phyloP scores from a whole-genome alignment of 371 early-diverging fungal genomes.

The Mortierella sp. region DNA sequence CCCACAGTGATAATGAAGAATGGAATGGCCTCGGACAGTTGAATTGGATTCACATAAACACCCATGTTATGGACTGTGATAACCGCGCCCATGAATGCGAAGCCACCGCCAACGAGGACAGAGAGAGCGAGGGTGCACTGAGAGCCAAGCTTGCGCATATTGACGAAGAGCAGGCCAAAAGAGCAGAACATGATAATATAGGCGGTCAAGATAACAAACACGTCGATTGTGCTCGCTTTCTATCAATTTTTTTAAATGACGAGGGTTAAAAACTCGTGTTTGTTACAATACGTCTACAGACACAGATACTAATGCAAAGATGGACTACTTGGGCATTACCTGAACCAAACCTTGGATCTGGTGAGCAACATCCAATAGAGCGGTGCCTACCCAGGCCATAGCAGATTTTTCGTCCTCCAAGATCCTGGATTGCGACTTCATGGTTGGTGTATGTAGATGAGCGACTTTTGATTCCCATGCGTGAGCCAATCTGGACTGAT shows the following conservation, averaged over 20 bases:
- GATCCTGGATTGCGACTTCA: slow-evolving; percentile 50
- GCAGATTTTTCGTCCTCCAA: slow-evolving; percentile 55
- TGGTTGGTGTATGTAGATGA: slow-evolving; percentile 39
- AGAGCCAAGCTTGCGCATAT: slow-evolving; percentile 91
- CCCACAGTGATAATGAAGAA: slow-evolving; percentile 95
- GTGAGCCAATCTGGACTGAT: slow-evolving; percentile 60
- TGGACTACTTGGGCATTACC: slow-evolving; percentile 46
- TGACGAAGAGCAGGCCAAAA: slow-evolving; percentile 83
- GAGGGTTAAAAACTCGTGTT: background rate
- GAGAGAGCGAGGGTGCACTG: slow-evolving; percentile 80
- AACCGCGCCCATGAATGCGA: slow-evolving; percentile 85
- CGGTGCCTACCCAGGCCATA: slow-evolving; percentile 55
- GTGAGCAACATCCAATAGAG: slow-evolving; percentile 62
- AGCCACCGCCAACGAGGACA: slow-evolving; percentile 74
- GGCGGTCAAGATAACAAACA: slow-evolving; percentile 83
- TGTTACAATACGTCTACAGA: too few relatives aligned
- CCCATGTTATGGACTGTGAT: slow-evolving; percentile 76
- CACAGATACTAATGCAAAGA: background rate
- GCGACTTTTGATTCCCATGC: slow-evolving; percentile 68
- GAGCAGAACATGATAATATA: slow-evolving; percentile 91
- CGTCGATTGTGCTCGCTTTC: slow-evolving; percentile 84
- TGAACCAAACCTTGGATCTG: slow-evolving; percentile 71
- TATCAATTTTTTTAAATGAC: slow-evolving; percentile 22
- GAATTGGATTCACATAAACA: slow-evolving; percentile 78
- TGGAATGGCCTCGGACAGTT: slow-evolving; percentile 91